Conservation (phyloP, 106 monocot species). For the Allium cepa region DNA sequence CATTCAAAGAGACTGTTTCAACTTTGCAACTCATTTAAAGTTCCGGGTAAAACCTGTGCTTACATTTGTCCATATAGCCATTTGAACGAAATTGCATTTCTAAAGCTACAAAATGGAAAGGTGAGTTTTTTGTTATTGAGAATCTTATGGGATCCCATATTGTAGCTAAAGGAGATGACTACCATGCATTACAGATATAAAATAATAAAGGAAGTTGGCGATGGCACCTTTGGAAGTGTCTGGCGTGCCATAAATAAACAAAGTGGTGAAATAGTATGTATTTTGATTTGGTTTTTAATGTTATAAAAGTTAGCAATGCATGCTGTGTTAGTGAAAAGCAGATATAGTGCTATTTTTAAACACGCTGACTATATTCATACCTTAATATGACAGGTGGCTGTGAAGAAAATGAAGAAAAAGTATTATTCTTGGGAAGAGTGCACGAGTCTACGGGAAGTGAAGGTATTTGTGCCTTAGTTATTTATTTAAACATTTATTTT, state of each 20-base stretch:
- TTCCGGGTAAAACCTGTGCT: no score
- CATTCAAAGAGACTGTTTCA: no score
- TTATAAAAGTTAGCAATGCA: not conserved
- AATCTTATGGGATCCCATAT: not conserved
- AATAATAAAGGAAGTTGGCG: conserved; percentile 79
- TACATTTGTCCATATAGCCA: no score
- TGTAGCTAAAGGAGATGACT: not conserved
- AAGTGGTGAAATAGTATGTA: conserved; percentile 61
- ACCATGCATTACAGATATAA: conserved; percentile 40
- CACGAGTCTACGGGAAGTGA: conserved; percentile 93
- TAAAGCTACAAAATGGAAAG: conserved; percentile 23
- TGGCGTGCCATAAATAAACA: conserved; percentile 68
- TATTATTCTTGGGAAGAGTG: conserved; percentile 99
- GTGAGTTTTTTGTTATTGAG: conserved; percentile 15
- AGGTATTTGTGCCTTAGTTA: conserved; percentile 36
- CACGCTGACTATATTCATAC: not conserved
- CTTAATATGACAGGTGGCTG: conserved; percentile 64
- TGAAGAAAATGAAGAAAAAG: conserved; percentile 97
- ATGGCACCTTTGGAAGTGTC: conserved; percentile 77
- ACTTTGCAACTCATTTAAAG: no score
- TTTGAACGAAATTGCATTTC: no score
- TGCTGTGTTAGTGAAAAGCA: not conserved
- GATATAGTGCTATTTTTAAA: not conserved
- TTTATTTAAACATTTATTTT: not conserved
- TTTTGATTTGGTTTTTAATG: not conserved